Percentiles rank a stretch among this genome's conserved stretches.
Evolutionary conservation across 352 stramenopile genomes (phyloP).

Genomic region (Phytophthora hybrid): DNA sequence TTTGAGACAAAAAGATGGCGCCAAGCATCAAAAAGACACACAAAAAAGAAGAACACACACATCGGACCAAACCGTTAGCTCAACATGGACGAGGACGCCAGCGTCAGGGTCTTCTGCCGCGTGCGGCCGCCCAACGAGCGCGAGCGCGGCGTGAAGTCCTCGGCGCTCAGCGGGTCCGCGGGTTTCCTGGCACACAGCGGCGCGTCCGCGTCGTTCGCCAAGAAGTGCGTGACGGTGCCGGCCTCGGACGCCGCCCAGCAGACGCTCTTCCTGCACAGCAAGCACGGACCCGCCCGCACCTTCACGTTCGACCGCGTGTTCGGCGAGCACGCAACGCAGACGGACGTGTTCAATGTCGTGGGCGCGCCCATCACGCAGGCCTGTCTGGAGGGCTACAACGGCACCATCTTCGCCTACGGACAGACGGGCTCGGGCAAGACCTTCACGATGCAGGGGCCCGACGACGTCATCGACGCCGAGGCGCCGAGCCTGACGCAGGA

Average conservation of each 20-base stretch:
- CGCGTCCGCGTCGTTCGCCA: slow-evolving; percentile 33
- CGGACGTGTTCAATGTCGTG: slow-evolving; percentile 91
- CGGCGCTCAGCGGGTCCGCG: slow-evolving; percentile 16
- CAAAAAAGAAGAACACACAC: too few species aligned
- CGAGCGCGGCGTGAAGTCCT: slow-evolving; percentile 48
- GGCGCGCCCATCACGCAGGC: slow-evolving; percentile 85
- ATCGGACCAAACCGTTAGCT: too few species aligned
- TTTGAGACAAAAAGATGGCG: too few species aligned
- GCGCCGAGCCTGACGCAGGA: slow-evolving; percentile 28
- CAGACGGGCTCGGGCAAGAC: slow-evolving; percentile 89
- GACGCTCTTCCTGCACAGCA: slow-evolving; percentile 68
- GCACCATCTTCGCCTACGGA: slow-evolving; percentile 89
- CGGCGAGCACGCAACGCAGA: slow-evolving; percentile 89
- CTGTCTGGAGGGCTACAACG: slow-evolving; percentile 87
- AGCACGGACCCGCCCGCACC: slow-evolving; percentile 55
- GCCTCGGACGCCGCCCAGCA: slow-evolving; percentile 53
- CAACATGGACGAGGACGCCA: slow-evolving; percentile 49
- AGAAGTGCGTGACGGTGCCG: slow-evolving; percentile 75
- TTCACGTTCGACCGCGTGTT: slow-evolving; percentile 95
- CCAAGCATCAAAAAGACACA: background rate
- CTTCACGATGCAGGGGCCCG: slow-evolving; percentile 87
- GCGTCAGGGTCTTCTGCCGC: slow-evolving; percentile 90
- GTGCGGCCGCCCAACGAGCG: slow-evolving; percentile 84
- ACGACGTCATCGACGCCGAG: slow-evolving; percentile 71
- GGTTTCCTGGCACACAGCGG: slow-evolving; percentile 30